Evolutionary conservation across 1,139 yeast genomes (phyloP).

Genomic region (Geotrichum fermentans): DNA sequence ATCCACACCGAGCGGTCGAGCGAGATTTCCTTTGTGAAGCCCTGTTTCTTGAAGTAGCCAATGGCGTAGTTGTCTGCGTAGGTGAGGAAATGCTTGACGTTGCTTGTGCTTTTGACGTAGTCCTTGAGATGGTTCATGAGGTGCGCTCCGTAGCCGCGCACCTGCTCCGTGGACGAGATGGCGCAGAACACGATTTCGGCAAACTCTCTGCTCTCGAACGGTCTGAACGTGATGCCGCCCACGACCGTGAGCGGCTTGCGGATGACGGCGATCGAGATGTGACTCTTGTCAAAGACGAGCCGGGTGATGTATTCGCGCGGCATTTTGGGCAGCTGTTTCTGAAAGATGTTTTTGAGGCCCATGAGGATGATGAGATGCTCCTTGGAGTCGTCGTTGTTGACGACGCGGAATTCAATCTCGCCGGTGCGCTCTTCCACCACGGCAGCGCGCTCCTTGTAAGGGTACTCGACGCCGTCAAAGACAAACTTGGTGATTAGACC

Average conservation of each 20-base stretch:
- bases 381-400: conserved; percentile 82
- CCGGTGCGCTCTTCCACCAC: conserved; percentile 91
- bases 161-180: conserved; percentile 94
- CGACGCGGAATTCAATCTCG: conserved; percentile 89
- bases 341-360: conserved; percentile 92
- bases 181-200: conserved; percentile 99
- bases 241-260: conserved; percentile 90
- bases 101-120: conserved; percentile 74
- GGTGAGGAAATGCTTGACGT: conserved; percentile 81
- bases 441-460: conserved; percentile 87
- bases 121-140: conserved; percentile 96
- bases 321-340: conserved; percentile 96
- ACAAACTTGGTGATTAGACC: conserved; percentile 44
- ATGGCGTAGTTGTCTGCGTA: conserved; percentile 98
- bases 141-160: conserved; percentile 97
- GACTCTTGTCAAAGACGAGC: conserved; percentile 89
- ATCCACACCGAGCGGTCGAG: conserved; percentile 86
- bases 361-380: conserved; percentile 89
- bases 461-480: conserved; percentile 73
- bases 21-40: conserved; percentile 90
- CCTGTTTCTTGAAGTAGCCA: conserved; percentile 96
- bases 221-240: conserved; percentile 95
- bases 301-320: conserved; percentile 95
- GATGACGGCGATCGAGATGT: conserved; percentile 92
- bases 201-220: conserved; percentile 82